Percentiles rank a stretch among this genome's conserved stretches.
These are phyloP conservation scores for Talaromyces proteolyticus DNA, from an alignment of 495 filamentous ascomycete species.

Conservation along the genomic window DNA sequence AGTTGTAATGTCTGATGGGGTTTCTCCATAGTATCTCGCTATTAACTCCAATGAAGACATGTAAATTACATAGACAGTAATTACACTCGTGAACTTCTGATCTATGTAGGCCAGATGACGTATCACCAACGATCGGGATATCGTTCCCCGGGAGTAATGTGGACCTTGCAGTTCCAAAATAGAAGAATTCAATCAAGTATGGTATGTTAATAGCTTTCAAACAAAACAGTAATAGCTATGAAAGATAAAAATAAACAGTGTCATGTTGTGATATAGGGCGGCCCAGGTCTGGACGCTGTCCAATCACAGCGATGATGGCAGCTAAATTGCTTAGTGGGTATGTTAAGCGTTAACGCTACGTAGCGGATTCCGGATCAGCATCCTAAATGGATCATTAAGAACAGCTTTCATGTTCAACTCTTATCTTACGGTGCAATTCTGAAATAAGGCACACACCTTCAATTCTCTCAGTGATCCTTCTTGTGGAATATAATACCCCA, in stretches of 20 bases:
- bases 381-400: neutral
- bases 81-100: neutral
- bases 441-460: too few relatives aligned
- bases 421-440: neutral
- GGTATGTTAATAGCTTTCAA: too few relatives aligned
- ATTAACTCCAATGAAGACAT: constrained; percentile 1
- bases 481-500: too few relatives aligned
- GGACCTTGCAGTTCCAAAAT: too few relatives aligned
- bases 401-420: neutral
- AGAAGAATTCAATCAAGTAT: too few relatives aligned
- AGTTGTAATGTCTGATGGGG: constrained; percentile 54
- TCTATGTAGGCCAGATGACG: neutral
- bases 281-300: too few relatives aligned
- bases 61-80: constrained; percentile 6
- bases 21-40: neutral
- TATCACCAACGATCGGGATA: too few relatives aligned
- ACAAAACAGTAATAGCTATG: too few relatives aligned
- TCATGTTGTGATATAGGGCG: too few relatives aligned
- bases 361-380: neutral
- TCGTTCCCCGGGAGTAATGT: too few relatives aligned
- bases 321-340: neutral
- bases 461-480: too few relatives aligned
- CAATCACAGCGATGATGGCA: neutral
- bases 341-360: neutral
- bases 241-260: too few relatives aligned